Base-by-base conservation (phyloP, 306 rosid species). In the Medicago lupulina region DNA sequence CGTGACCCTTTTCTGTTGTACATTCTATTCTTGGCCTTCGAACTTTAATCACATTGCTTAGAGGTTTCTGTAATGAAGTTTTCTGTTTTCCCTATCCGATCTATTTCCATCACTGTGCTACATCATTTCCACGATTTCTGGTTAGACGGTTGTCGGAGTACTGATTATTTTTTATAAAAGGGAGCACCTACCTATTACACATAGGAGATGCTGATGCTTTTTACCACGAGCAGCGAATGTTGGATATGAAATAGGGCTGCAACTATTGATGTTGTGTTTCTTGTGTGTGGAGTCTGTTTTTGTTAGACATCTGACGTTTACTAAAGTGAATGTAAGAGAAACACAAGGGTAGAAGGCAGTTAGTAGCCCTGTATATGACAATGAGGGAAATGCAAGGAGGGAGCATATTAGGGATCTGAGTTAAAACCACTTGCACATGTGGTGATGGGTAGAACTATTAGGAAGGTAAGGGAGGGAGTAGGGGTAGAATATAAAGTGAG, bases 361-460 rank as follows among this genome's bases (percentile, higher is more conserved):
- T 57, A 66, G 53, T 54, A 64, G 31, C 62, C 28, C 13, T 12
- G 38, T 28, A 13, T n/a, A 64, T 34, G 40, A 71, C 43, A 31
- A 60, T 23, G 58, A 16, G 39, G 77, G 73, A 41, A 63, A 61
- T 72, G 50, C 36, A 41, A 62, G 57, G 63, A 55, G 43, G 40
- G 34, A 64, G 61, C 19, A 41, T 44, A 3, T 9, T 72, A 28
- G 78, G 50, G 64, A 71, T 79, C 72, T 23, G 25, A 71, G 23
- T 51, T 15, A 39, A 41, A 65, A 19, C 36, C 34, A 19, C 19
- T 11, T 25, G 34, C 18, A 64, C 34, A 23, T 23, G 2, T 18
- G 63, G 74, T 40, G 64, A 25, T 40, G 19, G 54, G 44, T 19
- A 65, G 71, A 31, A 31, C 36, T 17, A 74, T 36, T 36, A 44